Evolutionary conservation across 2,329 filamentous ascomycete genomes (phyloP), one percentile per base, ranked within the genome.

Genomic region (Alternaria brassicae): DNA sequence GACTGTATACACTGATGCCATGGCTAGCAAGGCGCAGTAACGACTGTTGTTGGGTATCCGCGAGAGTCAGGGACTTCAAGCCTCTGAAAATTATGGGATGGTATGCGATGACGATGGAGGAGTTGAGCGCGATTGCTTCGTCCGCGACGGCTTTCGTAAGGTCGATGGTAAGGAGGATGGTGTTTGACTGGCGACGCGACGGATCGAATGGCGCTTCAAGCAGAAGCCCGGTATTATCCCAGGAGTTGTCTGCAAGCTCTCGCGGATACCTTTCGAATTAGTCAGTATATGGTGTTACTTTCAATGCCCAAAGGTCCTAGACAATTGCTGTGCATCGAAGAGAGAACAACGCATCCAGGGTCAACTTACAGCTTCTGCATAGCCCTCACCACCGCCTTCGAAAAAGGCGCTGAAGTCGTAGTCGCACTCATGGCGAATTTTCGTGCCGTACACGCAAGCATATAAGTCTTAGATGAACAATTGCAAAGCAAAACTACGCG

Each of bases 61-160:
- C 85, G 47, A 93, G 86, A 32, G 92, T 96, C 74, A 99, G 82
- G 65, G 91, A 90, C 80, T 97, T 99, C 68, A 99, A 84, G 53
- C 91, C 91, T 48, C 91, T 88, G 83, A 99, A 99, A 75, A 99
- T 98, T 76, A 98, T 95, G 21, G 95, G 95, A 79, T 99, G 95
- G 78, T 99, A 99, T 72, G 92, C 90, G 56, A 99, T 85, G 53
- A 99, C 87, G 61, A 96, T 87, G 7, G 90, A 92, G 62, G 88
- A 91, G 37, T 87, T 86, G 59, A 90, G 85, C 32, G 84, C 80
- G 61, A 99, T 92, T 50, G 95, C 95, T 79, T 99, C 95, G 61
- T 96, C 89, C 21, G 91, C 93, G 27, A 99, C 95, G 13, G 88
- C 88, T 67, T 88, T 90, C 3, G 94, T 98, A 63, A 99, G 85